Percentiles rank a stretch among this genome's conserved stretches.
Evolutionary conservation across 2,329 filamentous ascomycete species (phyloP).

Genomic region (Fusarium sp.): DNA sequence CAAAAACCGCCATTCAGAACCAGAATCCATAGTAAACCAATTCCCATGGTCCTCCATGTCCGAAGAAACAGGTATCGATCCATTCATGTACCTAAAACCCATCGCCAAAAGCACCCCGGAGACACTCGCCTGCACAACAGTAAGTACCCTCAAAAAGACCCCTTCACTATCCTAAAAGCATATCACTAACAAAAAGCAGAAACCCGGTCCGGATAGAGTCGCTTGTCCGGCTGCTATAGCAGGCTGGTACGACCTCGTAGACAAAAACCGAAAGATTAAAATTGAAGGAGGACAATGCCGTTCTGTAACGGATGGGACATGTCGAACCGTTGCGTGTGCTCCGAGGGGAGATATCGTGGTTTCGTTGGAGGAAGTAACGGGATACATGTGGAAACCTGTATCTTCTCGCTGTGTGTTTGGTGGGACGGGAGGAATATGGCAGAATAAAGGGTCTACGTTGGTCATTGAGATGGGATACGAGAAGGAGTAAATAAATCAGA

Average conservation of each 20-base stretch:
- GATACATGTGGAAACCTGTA: slow-evolving; percentile 42
- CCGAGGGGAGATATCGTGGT: slow-evolving; percentile 13
- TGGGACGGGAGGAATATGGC: slow-evolving; percentile 39
- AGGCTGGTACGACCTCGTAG: slow-evolving; percentile 17
- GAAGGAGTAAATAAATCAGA: not conserved
- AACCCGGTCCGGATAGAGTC: slow-evolving; percentile 31
- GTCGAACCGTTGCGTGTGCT: slow-evolving; percentile 36
- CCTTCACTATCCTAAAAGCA: not conserved
- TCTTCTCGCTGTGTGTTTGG: slow-evolving; percentile 38
- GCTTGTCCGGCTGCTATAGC: slow-evolving; percentile 36
- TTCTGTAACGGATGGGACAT: slow-evolving; percentile 9
- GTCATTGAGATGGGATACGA: slow-evolving; percentile 35
- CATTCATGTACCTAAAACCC: slow-evolving; percentile 8
- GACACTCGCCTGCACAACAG: slow-evolving; percentile 30
- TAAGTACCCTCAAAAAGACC: not conserved
- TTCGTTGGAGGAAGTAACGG: slow-evolving; percentile 11
- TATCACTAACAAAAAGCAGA: not conserved
- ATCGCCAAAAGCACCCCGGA: slow-evolving; percentile 12
- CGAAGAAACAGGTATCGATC: slow-evolving; percentile 32
- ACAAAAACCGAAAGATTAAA: slow-evolving; percentile 6
- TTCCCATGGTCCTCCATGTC: slow-evolving; percentile 31
- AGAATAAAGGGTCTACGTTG: slow-evolving; percentile 23
- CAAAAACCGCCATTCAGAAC: not conserved
- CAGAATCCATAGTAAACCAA: not conserved
- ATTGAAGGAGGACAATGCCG: slow-evolving; percentile 26